These are phyloP conservation scores for Lactuca sativa DNA, from an alignment of 129 eudicot genomes.

Conservation along the genomic window DNA sequence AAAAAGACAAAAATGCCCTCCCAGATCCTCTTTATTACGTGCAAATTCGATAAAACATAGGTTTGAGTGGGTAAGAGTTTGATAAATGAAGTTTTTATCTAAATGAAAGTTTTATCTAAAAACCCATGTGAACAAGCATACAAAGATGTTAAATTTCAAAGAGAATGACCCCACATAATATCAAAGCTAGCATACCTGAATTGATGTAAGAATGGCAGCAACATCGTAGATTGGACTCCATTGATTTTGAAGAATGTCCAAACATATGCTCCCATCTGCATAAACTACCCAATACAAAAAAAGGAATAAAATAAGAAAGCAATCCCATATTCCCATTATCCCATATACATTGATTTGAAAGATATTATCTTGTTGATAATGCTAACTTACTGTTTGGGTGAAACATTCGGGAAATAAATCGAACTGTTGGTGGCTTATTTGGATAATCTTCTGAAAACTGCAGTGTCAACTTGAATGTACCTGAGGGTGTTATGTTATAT, in stretches of 20 bases:
- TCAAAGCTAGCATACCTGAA: conserved; percentile 54
- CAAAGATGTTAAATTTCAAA: background rate
- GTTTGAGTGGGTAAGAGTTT: no score
- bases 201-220: conserved; percentile 83
- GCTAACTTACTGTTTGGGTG: conserved; percentile 64
- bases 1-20: no score
- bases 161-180: background rate
- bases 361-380: background rate
- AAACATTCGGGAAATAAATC: conserved; percentile 62
- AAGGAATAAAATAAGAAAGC: background rate
- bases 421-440: conserved; percentile 65
- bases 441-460: conserved; percentile 63
- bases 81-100: no score
- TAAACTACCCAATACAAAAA: conserved; percentile 42
- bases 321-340: background rate
- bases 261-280: conserved; percentile 83
- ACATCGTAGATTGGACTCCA: conserved; percentile 93
- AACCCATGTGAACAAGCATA: background rate
- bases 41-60: no score
- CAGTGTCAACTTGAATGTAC: conserved; percentile 59
- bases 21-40: no score
- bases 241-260: conserved; percentile 89
- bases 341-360: conserved; percentile 7
- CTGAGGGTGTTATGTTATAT: conserved; percentile 26
- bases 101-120: background rate